A percentile compares a stretch with the other conserved stretches of the same genome.
These are phyloP conservation scores for Pseudoturritis turrita DNA, from an alignment of 345 rosid genomes.

Conservation along the genomic window DNA sequence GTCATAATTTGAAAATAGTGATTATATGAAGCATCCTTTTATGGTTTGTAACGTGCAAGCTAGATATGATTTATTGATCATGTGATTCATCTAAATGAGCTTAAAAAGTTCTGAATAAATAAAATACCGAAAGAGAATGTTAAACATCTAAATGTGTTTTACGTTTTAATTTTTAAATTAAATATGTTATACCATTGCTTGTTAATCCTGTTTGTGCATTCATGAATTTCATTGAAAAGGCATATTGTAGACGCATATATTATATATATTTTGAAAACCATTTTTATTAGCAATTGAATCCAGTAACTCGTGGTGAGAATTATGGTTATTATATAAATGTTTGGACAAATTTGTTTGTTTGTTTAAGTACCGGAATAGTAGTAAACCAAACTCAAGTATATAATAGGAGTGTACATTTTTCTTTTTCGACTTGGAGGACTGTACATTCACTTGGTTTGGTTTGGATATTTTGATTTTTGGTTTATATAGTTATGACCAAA, in stretches of 20 bases:
- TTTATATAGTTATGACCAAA: background rate
- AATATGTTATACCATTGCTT: too few species aligned
- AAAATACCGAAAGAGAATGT: background rate
- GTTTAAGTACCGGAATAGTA: background rate
- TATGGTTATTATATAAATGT: background rate
- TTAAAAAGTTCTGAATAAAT: background rate
- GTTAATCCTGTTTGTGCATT: background rate
- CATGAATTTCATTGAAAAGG: background rate
- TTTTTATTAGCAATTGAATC: background rate
- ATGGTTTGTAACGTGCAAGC: background rate
- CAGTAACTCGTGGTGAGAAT: background rate
- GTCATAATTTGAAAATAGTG: background rate
- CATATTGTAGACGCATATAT: background rate
- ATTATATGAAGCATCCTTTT: slow-evolving; percentile 6
- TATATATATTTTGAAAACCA: background rate
- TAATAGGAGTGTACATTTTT: background rate
- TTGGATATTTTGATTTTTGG: background rate
- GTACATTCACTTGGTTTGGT: background rate
- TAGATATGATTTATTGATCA: background rate
- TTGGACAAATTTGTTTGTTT: background rate
- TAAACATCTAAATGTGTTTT: background rate
- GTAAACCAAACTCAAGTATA: background rate
- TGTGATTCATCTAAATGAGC: background rate
- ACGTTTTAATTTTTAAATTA: background rate
- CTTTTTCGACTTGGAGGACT: background rate